phyloP scores from a whole-genome alignment of 176 grass and related monocot genomes.

The Coix lacrymajobi region DNA sequence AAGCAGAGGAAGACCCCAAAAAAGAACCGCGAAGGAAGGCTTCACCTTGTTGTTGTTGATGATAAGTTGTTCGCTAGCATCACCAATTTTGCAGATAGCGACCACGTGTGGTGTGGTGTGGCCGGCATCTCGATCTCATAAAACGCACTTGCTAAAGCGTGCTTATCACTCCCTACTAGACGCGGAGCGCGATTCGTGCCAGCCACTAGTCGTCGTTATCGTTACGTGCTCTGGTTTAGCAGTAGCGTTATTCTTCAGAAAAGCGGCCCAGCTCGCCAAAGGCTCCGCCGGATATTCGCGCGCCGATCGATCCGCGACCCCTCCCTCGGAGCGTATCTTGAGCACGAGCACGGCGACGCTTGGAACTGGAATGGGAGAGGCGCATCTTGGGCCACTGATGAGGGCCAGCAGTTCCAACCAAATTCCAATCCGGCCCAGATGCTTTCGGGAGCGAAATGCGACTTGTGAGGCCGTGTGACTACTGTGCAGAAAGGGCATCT shows the following conservation, averaged over 20 bases:
- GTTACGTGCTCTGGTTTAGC: neutral
- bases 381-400: neutral
- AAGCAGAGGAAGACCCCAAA: neutral
- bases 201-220: neutral
- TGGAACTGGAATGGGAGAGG: neutral
- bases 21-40: neutral
- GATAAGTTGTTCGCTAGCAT: neutral
- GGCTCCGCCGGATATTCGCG: constrained; percentile 5
- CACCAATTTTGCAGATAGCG: neutral
- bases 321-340: neutral
- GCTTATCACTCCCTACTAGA: constrained; percentile 23
- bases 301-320: too few relatives aligned
- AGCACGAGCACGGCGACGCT: neutral
- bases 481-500: neutral
- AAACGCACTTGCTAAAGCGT: constrained; percentile 7
- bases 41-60: neutral
- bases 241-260: constrained; percentile 39
- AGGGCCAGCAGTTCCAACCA: neutral
- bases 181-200: neutral
- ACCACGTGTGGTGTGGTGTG: constrained; percentile 9
- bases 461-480: neutral
- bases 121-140: constrained; percentile 22
- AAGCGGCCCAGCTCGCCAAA: neutral
- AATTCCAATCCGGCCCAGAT: constrained; percentile 5
- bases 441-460: neutral